phyloP scores from a whole-genome alignment of 371 early-diverging fungal genomes.

The Umbelopsis sp. region DNA sequence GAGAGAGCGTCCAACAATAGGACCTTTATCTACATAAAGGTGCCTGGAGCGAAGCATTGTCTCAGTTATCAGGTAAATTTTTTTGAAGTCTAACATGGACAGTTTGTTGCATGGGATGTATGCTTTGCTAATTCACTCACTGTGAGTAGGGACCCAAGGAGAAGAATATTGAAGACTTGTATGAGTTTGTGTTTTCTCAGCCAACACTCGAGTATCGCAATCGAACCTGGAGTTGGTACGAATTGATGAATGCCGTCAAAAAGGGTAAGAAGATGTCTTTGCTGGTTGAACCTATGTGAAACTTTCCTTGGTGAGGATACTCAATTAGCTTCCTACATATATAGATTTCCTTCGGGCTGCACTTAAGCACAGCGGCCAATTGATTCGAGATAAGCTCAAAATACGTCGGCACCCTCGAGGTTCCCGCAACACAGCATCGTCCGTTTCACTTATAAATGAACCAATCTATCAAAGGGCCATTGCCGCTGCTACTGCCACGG shows the following conservation, averaged over 20 bases:
- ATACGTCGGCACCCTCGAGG: constrained; percentile 8
- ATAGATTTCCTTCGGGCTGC: constrained; percentile 20
- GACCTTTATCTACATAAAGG: constrained; percentile 73
- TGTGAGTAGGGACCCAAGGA: constrained; percentile 58
- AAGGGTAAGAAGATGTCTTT: constrained; percentile 42
- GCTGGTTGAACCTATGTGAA: not conserved
- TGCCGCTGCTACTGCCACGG: constrained; percentile 7
- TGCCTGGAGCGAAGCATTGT: constrained; percentile 69
- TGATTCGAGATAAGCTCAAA: constrained; percentile 16
- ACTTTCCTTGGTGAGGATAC: too few species aligned
- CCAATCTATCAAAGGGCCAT: constrained; percentile 16
- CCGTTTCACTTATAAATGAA: not conserved
- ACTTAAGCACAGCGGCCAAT: not conserved
- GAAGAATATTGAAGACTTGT: constrained; percentile 71
- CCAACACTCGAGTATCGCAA: constrained; percentile 76
- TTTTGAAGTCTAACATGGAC: too few species aligned
- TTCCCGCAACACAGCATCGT: not conserved
- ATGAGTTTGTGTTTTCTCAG: constrained; percentile 68
- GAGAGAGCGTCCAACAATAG: constrained; percentile 65
- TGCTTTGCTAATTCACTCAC: too few species aligned
- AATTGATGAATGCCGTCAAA: constrained; percentile 63
- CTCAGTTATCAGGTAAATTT: constrained; percentile 65
- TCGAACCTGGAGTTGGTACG: constrained; percentile 76
- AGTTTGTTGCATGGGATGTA: too few species aligned
- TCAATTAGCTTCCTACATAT: too few species aligned